Base-by-base conservation (phyloP, 2,329 filamentous ascomycete species). In the Neoscytalidium dimidiatum region DNA sequence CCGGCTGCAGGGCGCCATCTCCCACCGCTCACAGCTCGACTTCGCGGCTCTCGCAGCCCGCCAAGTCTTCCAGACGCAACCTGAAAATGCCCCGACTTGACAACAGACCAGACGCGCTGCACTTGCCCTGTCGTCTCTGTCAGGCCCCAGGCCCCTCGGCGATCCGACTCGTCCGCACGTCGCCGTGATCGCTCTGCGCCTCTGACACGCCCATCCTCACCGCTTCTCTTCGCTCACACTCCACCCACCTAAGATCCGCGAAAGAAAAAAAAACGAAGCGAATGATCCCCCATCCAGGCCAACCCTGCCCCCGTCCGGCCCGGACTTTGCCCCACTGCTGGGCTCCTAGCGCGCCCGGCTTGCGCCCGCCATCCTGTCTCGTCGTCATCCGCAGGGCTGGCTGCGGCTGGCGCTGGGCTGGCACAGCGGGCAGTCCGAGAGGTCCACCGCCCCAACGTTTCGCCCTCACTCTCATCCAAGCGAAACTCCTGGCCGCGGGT, bases 271-370 rank as follows among this genome's bases (percentile, higher is more conserved):
- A n/a, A n/a, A n/a, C n/a, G n/a, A 26, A 38, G 53, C 53, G 53
- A 57, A 11, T 29, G 33, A 44, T 57, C 53, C 53, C 53, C 53
- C 53, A 43, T 57, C 53, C 53, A 57, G 53, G 53, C 53, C 53
- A 57, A 43, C 53, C 53, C 53, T 44, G 53, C 14, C 23, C 19
- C 33, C n/a, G n/a, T n/a, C 35, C 35, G n/a, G 23, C 33, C 53
- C 35, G 33, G 53, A 23, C 53, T 35, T 19, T 52, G n/a, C 49
- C 49, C 49, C 49, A 31, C 49, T 31, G 19, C 29, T 33, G 46
- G 21, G 13, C 38, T 41, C 28, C 33, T 56, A 28, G 51, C 51
- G 51, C 51, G 13, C 9, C 31, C 17, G 19, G n/a, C 19, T 14
- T 6, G 11, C 49, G n/a, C n/a, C n/a, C n/a, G n/a, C n/a, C n/a